Conservation (phyloP, 768 basidiomycete species). For the Phaeotremella skinneri region DNA sequence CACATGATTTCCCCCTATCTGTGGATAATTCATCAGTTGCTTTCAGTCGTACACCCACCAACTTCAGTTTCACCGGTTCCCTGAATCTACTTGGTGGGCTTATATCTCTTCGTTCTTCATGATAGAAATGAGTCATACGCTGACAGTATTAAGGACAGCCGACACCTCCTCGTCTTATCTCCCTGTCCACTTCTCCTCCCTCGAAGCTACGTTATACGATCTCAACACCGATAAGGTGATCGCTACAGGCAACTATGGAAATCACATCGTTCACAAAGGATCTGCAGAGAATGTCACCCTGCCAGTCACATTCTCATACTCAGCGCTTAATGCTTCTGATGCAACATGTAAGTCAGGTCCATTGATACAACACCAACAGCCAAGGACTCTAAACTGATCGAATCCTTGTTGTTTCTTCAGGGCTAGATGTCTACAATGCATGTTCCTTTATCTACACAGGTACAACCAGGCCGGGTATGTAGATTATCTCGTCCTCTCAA, state of each 20-base stretch:
- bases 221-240: constrained; percentile 64
- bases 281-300: constrained; percentile 64
- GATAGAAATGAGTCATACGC: neutral
- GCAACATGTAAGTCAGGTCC: constrained; percentile 64
- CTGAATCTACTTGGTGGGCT: constrained; percentile 63
- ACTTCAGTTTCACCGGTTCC: constrained; percentile 81
- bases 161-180: constrained; percentile 73
- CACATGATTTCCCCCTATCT: constrained; percentile 60
- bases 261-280: constrained; percentile 65
- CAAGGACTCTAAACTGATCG: too few species aligned
- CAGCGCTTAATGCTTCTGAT: constrained; percentile 74
- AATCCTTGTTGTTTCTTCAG: constrained; percentile 14
- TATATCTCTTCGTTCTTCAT: neutral
- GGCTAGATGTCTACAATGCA: constrained; percentile 48
- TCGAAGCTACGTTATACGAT: constrained; percentile 70
- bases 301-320: constrained; percentile 80
- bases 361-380: neutral
- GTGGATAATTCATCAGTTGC: constrained; percentile 53
- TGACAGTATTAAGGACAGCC: constrained; percentile 47
- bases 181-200: constrained; percentile 68
- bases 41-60: constrained; percentile 77
- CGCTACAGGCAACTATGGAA: constrained; percentile 64
- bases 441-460: constrained; percentile 50
- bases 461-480: constrained; percentile 39
- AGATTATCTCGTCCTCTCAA: neutral